Evolutionary conservation across 1,284 basidiomycete species (phyloP).

Genomic region (Apiotrichum akiyoshidainum): DNA sequence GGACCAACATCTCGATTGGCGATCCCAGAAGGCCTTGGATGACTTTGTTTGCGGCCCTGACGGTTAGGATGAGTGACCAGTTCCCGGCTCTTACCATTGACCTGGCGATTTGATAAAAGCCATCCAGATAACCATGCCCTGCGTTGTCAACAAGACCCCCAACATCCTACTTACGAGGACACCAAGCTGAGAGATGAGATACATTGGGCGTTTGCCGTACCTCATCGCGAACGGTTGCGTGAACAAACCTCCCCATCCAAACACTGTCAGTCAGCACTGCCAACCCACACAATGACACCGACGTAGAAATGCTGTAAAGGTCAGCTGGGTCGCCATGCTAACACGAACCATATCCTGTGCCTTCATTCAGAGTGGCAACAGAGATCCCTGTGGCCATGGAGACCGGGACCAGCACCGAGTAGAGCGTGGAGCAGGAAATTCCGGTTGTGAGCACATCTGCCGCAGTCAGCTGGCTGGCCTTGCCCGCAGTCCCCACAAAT

Average conservation of each 20-base stretch:
- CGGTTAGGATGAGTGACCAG: too few species aligned
- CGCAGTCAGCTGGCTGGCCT: too few species aligned
- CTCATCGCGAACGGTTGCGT: constrained; percentile 26
- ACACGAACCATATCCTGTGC: constrained; percentile 21
- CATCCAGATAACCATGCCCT: constrained; percentile 23
- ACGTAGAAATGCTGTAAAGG: background rate
- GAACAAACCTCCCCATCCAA: constrained; percentile 31
- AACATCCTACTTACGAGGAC: constrained; percentile 10
- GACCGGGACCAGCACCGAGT: constrained; percentile 28
- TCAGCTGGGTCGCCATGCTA: background rate
- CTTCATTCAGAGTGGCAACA: constrained; percentile 22
- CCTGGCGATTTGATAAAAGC: constrained; percentile 15
- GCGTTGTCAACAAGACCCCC: background rate
- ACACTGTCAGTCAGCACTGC: constrained; percentile 12
- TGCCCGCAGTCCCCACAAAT: constrained; percentile 11
- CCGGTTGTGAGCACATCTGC: constrained; percentile 9
- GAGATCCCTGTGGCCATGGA: constrained; percentile 21
- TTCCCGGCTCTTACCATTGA: constrained; percentile 13
- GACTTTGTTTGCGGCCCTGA: constrained; percentile 19
- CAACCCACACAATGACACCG: background rate
- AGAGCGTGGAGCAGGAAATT: constrained; percentile 16
- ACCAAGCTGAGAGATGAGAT: constrained; percentile 15
- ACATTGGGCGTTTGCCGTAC: constrained; percentile 28
- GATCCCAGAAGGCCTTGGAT: constrained; percentile 22
- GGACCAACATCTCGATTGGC: constrained; percentile 26